phyloP scores from a whole-genome alignment of 768 basidiomycete species.

The Leccinum sublutescens region DNA sequence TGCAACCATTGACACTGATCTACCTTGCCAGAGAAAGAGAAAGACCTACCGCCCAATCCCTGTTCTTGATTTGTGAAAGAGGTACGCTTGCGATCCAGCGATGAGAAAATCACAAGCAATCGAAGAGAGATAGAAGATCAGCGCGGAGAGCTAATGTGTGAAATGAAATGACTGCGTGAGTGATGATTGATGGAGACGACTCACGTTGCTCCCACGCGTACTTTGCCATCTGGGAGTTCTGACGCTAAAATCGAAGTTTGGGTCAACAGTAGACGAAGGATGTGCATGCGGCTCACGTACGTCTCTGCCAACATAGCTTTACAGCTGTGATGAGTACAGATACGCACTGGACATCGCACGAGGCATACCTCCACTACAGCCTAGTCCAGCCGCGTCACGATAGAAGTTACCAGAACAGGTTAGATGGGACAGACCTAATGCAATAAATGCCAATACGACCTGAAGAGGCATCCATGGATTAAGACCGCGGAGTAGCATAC shows the following conservation, averaged over 20 bases:
- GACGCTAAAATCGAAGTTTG: slow-evolving; percentile 12
- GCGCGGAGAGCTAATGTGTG: slow-evolving; percentile 26
- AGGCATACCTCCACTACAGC: slow-evolving; percentile 29
- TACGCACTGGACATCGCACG: background rate
- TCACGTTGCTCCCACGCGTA: slow-evolving; percentile 32
- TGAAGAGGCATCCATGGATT: background rate
- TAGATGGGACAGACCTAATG: slow-evolving; percentile 21
- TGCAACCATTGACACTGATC: background rate
- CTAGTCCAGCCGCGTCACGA: slow-evolving; percentile 8
- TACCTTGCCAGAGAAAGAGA: background rate
- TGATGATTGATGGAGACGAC: background rate
- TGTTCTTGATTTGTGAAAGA: slow-evolving; percentile 32
- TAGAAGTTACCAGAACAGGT: background rate
- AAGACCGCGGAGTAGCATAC: background rate
- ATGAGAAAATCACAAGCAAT: slow-evolving; percentile 35
- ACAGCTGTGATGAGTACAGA: slow-evolving; percentile 3
- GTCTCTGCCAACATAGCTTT: slow-evolving; percentile 34
- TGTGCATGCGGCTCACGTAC: slow-evolving; percentile 11
- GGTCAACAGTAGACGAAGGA: background rate
- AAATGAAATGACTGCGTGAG: background rate
- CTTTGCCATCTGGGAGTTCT: slow-evolving; percentile 34
- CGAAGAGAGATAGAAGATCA: slow-evolving; percentile 34
- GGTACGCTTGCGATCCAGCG: slow-evolving; percentile 34
- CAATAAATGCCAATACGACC: slow-evolving; percentile 30
- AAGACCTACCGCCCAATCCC: slow-evolving; percentile 28